Evolutionary conservation across 768 basidiomycete genomes (phyloP).

Genomic region (Russula dissimulans): DNA sequence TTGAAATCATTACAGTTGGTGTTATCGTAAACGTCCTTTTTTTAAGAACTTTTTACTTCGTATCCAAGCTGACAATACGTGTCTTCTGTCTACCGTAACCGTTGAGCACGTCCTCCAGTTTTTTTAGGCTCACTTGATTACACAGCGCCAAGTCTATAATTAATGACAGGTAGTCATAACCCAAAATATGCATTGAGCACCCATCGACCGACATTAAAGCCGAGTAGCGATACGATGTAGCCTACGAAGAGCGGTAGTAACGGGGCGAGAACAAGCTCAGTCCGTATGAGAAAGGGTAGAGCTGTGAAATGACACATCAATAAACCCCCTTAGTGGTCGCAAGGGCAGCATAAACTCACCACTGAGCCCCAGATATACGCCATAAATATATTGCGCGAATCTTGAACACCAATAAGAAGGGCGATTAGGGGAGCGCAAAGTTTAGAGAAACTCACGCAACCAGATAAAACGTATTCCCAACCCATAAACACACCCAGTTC

Average conservation of each 20-base stretch:
- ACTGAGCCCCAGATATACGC: constrained; percentile 79
- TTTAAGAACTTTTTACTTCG: too few relatives aligned
- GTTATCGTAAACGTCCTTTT: too few relatives aligned
- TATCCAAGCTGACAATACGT: too few relatives aligned
- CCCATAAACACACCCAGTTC: constrained; percentile 90
- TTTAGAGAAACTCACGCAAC: constrained; percentile 50
- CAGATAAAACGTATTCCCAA: constrained; percentile 88
- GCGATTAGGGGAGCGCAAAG: neutral
- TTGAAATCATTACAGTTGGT: too few relatives aligned
- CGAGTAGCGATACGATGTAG: constrained; percentile 79
- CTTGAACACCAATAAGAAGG: constrained; percentile 29
- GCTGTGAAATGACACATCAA: constrained; percentile 36
- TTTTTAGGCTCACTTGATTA: neutral
- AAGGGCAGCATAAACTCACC: constrained; percentile 37
- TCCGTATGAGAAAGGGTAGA: constrained; percentile 87
- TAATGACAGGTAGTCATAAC: neutral
- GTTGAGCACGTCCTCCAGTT: too few relatives aligned
- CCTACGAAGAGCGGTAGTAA: constrained; percentile 78
- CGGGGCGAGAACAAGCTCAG: constrained; percentile 85
- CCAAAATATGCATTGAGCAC: constrained; percentile 79
- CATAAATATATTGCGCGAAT: constrained; percentile 85
- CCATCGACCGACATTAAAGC: constrained; percentile 83
- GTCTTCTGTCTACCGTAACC: too few relatives aligned
- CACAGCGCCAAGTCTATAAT: neutral
- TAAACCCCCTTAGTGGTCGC: neutral